These are phyloP conservation scores for Carex pumila DNA, from an alignment of 176 grass and related monocot species.

Conservation along the genomic window DNA sequence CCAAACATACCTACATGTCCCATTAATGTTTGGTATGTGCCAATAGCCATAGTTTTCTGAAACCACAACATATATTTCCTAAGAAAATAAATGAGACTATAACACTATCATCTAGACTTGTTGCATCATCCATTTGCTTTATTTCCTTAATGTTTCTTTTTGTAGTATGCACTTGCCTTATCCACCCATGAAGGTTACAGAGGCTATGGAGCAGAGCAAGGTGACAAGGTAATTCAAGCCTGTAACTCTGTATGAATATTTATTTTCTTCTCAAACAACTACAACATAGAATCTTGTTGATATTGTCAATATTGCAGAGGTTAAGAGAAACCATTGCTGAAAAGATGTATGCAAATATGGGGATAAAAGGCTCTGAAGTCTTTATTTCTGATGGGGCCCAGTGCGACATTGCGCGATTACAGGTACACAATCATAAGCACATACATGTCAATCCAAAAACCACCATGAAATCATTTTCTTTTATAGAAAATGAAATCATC, in stretches of 20 bases:
- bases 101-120: not conserved
- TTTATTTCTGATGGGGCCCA: constrained; percentile 92
- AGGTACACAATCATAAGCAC: constrained; percentile 31
- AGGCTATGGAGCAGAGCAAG: constrained; percentile 84
- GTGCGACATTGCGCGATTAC: constrained; percentile 74
- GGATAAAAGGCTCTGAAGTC: constrained; percentile 51
- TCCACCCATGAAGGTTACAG: constrained; percentile 84
- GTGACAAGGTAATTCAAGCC: constrained; percentile 44
- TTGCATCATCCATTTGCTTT: not conserved
- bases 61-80: not conserved
- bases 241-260: not conserved
- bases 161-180: constrained; percentile 64
- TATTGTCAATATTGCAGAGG: constrained; percentile 26
- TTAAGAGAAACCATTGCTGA: constrained; percentile 66
- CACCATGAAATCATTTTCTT: not conserved
- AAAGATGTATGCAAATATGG: constrained; percentile 55
- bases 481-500: not conserved
- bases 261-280: not conserved
- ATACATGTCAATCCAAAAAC: not conserved
- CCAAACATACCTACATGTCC: not conserved
- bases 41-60: not conserved
- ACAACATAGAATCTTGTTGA: not conserved
- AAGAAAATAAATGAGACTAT: not conserved
- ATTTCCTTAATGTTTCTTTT: not conserved
- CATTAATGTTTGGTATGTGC: no score